phyloP scores from a whole-genome alignment of 176 grass and related monocot species.

The Raddia distichophylla region DNA sequence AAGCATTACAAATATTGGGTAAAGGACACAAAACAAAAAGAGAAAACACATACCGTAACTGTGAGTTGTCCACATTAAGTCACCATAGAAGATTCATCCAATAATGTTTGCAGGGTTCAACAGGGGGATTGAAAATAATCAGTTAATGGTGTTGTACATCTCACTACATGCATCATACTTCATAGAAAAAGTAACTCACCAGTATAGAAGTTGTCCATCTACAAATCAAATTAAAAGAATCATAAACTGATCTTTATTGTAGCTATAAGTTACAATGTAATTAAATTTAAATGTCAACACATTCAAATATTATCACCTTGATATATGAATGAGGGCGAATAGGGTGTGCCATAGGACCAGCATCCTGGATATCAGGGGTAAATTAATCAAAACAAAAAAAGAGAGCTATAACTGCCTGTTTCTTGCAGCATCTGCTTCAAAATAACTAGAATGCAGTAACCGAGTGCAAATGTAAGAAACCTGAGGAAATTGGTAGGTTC shows the following conservation, averaged over 20 bases:
- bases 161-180: slow-evolving; percentile 22
- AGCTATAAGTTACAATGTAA: slow-evolving; percentile 14
- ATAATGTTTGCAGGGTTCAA: slow-evolving; percentile 29
- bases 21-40: slow-evolving; percentile 20
- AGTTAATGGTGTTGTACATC: slow-evolving; percentile 3
- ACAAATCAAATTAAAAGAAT: slow-evolving; percentile 57
- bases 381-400: slow-evolving; percentile 33
- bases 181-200: slow-evolving; percentile 50
- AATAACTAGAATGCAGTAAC: slow-evolving; percentile 9
- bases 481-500: slow-evolving; percentile 98
- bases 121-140: slow-evolving; percentile 20
- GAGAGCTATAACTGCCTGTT: slow-evolving; percentile 12
- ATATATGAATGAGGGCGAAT: slow-evolving; percentile 97
- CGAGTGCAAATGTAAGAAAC: slow-evolving; percentile 50
- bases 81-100: slow-evolving; percentile 39
- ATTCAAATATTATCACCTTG: slow-evolving; percentile 65
- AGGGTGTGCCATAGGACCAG: slow-evolving; percentile 97
- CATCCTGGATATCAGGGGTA: slow-evolving; percentile 75
- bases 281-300: slow-evolving; percentile 37
- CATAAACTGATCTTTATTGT: slow-evolving; percentile 24
- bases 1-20: slow-evolving; percentile 26
- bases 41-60: slow-evolving; percentile 71
- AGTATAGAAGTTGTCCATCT: slow-evolving; percentile 99
- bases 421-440: slow-evolving; percentile 30
- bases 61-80: slow-evolving; percentile 28